Evolutionary conservation across 768 basidiomycete species (phyloP), one percentile per base, ranked within the genome.

Genomic region (Hortiboletus campestris): DNA sequence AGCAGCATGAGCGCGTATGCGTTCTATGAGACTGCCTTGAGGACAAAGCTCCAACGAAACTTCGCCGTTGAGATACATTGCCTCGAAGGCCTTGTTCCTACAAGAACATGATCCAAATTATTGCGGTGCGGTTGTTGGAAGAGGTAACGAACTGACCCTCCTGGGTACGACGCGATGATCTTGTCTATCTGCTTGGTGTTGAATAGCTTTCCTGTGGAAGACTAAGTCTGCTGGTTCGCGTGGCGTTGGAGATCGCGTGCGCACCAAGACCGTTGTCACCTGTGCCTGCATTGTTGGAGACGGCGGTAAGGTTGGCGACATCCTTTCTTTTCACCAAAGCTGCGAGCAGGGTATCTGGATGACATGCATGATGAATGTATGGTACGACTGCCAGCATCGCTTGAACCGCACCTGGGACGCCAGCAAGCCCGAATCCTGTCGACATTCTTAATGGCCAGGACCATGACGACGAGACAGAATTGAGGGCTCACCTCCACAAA

Each of bases 41-140:
- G 94, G 94, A 28, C 91, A 90, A 20, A 96, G 85, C 64, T 96
- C 94, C 35, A 95, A 75, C 10, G 88, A 85, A 55, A 96, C 86
- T 60, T 86, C 73, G 51, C 94, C 94, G 13, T 80, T 79, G 48
- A 96, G 82, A 72, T 91, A 97, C 55, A 87, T 75, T 13, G 80
- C 72, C 72, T 94, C 93, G 54, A 95, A 94, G 56, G 83, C 80
- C 75, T 94, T 93, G 75, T 94, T 94, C 56, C 90, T 91, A 64
- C 14, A 56, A 42, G n/a, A 29, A 22, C 31, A 46, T 6, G 40
- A 35, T 25, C n/a, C n/a, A n/a, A 9, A n/a, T 54, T 31, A 17
- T 47, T n/a, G n/a, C 35, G 14, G 31, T 3, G 17, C 16, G 13
- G 14, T 12, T 11, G 17, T 25, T 46, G 34, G 39, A 49, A 51